Evolutionary conservation across 2,329 filamentous ascomycete genomes (phyloP).

Genomic region (Myriosclerotinia scirpicola): DNA sequence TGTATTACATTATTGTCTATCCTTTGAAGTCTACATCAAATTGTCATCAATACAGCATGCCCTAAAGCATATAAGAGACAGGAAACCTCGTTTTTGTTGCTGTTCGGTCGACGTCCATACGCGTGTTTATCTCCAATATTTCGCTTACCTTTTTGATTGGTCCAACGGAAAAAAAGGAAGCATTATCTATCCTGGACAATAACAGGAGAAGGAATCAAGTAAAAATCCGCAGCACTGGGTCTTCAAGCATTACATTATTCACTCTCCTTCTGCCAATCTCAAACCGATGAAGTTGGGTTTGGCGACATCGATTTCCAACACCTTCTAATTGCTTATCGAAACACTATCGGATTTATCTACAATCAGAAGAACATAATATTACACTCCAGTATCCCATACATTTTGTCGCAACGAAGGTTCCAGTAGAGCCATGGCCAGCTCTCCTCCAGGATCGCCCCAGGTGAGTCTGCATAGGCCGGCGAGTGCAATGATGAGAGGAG

Average conservation of each 20-base stretch:
- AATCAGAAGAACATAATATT: conserved; percentile 11
- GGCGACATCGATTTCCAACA: neutral
- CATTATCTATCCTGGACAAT: conserved; percentile 11
- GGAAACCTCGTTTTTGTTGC: neutral
- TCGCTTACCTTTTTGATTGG: conserved; percentile 18
- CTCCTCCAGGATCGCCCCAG: conserved; percentile 67
- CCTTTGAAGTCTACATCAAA: neutral
- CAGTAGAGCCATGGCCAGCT: conserved; percentile 59
- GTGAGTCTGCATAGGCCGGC: conserved; percentile 64
- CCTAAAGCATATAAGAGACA: neutral
- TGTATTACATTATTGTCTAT: neutral
- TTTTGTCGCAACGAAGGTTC: conserved; percentile 40
- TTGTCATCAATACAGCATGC: neutral
- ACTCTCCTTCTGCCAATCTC: neutral
- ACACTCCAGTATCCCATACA: conserved; percentile 18
- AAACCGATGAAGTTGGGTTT: conserved; percentile 10
- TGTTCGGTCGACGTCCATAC: conserved; percentile 1
- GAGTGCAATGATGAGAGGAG: conserved; percentile 72
- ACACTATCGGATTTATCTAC: neutral
- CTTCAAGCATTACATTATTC: conserved; percentile 17
- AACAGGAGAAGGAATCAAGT: conserved; percentile 10
- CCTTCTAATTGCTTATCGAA: conserved; percentile 9
- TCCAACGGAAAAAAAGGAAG: conserved; percentile 13
- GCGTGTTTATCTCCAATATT: conserved; percentile 14
- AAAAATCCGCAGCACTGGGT: neutral